A percentile compares a stretch with the other conserved stretches of the same genome.
These are phyloP conservation scores for Dendrobium huoshanense DNA, from an alignment of 106 monocot genomes.

Conservation along the genomic window DNA sequence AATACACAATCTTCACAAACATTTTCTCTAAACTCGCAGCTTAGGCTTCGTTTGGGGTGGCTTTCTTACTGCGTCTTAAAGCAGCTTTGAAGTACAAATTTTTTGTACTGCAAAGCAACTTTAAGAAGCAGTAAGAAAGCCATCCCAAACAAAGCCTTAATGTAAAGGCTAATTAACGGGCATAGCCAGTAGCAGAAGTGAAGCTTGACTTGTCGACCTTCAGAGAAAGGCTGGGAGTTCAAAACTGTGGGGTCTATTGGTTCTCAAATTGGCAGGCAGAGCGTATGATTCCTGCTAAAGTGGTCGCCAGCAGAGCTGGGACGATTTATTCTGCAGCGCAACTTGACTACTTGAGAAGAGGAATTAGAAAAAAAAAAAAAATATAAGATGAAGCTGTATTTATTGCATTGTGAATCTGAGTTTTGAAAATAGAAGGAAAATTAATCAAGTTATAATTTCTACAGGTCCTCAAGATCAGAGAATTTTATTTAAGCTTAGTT, in stretches of 20 bases:
- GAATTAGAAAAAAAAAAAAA: too few relatives aligned
- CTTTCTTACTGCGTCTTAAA: too few relatives aligned
- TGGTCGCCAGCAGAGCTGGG: background rate
- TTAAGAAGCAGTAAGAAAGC: too few relatives aligned
- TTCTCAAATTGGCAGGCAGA: slow-evolving; percentile 4
- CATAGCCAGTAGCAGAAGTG: background rate
- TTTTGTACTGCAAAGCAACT: too few relatives aligned
- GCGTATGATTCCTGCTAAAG: slow-evolving; percentile 2
- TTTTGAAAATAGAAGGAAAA: background rate
- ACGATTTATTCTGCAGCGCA: background rate
- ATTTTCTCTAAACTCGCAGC: too few relatives aligned
- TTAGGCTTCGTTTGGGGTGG: too few relatives aligned
- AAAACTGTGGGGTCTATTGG: background rate
- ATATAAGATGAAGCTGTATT: background rate
- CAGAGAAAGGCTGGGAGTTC: background rate
- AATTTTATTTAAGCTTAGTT: background rate
- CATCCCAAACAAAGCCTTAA: too few relatives aligned
- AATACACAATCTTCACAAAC: too few relatives aligned
- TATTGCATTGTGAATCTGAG: background rate
- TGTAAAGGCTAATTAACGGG: background rate
- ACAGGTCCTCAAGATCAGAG: background rate
- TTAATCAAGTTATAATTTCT: background rate
- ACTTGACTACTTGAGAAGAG: too few relatives aligned
- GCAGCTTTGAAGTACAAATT: too few relatives aligned
- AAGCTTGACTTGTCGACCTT: slow-evolving; percentile 9